These are phyloP conservation scores for Quercus alba DNA, from an alignment of 306 rosid genomes.

Conservation along the genomic window DNA sequence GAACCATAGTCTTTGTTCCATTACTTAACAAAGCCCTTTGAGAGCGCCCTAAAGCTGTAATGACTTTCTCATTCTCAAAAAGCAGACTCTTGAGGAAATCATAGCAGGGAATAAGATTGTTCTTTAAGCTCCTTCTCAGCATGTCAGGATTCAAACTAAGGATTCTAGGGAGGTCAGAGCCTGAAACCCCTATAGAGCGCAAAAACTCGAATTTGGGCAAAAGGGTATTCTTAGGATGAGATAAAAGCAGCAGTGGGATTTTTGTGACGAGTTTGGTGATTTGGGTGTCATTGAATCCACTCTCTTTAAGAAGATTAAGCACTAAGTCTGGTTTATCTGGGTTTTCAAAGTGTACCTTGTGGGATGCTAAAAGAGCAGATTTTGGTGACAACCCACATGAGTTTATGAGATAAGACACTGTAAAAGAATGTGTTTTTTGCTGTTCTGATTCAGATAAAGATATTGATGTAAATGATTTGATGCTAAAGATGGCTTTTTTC, in stretches of 20 bases:
- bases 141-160: background rate
- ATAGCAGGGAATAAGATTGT: constrained; percentile 22
- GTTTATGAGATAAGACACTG: constrained; percentile 27
- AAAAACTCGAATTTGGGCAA: constrained; percentile 41
- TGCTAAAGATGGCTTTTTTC: background rate
- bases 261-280: constrained; percentile 5
- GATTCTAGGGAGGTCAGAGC: constrained; percentile 17
- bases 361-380: constrained; percentile 21
- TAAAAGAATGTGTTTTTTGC: constrained; percentile 9
- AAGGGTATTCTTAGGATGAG: constrained; percentile 31
- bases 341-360: background rate
- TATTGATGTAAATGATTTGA: background rate
- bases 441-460: background rate
- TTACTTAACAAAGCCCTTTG: background rate
- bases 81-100: constrained; percentile 23
- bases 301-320: constrained; percentile 17
- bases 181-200: constrained; percentile 32
- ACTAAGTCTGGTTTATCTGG: constrained; percentile 10
- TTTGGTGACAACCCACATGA: constrained; percentile 36
- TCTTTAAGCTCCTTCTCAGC: constrained; percentile 24
- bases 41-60: background rate
- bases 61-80: constrained; percentile 6
- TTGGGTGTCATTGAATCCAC: constrained; percentile 30
- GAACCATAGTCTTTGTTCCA: background rate
- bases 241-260: constrained; percentile 2